A percentile compares a stretch with the other conserved stretches of the same genome.
These are phyloP conservation scores for Penicillium sp. DNA, from an alignment of 2,329 filamentous ascomycete genomes.

Conservation along the genomic window DNA sequence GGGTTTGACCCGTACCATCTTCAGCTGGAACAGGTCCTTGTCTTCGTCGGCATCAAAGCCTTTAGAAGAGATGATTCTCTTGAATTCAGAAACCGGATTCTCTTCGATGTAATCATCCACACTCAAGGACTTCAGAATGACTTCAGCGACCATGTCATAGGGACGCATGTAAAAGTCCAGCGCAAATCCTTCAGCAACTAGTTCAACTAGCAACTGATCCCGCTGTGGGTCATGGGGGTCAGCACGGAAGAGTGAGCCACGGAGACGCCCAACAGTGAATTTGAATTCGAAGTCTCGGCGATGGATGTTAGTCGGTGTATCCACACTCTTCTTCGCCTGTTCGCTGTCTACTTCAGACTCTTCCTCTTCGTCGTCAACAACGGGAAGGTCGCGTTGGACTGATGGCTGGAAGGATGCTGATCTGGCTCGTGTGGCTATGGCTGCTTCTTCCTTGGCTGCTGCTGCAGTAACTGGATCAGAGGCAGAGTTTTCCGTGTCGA, in stretches of 20 bases:
- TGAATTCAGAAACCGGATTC: conserved; percentile 84
- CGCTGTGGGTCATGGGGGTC: conserved; percentile 73
- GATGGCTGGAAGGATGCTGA: conserved; percentile 75
- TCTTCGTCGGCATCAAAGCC: conserved; percentile 67
- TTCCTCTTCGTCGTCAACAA: conserved; percentile 66
- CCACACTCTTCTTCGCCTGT: conserved; percentile 50
- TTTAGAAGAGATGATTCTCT: conserved; percentile 94
- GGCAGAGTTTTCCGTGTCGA: conserved; percentile 55
- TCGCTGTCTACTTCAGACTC: conserved; percentile 63
- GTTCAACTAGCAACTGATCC: conserved; percentile 81
- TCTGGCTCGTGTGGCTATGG: conserved; percentile 48
- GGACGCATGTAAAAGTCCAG: conserved; percentile 84
- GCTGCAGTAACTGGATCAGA: conserved; percentile 26
- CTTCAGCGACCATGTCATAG: conserved; percentile 90
- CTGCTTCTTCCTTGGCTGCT: conserved; percentile 38
- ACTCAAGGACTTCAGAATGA: conserved; percentile 79
- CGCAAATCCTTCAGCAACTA: conserved; percentile 85
- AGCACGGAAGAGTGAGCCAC: conserved; percentile 86
- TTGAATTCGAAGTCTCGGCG: conserved; percentile 95
- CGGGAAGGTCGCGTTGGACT: conserved; percentile 70
- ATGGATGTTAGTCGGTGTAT: conserved; percentile 67
- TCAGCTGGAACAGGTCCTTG: conserved; percentile 80
- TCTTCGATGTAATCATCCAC: conserved; percentile 94
- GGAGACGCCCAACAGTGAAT: conserved; percentile 90
- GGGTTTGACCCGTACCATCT: conserved; percentile 84